Base-by-base conservation (phyloP, 345 rosid genomes). In the Excoecaria cochinchinensis region DNA sequence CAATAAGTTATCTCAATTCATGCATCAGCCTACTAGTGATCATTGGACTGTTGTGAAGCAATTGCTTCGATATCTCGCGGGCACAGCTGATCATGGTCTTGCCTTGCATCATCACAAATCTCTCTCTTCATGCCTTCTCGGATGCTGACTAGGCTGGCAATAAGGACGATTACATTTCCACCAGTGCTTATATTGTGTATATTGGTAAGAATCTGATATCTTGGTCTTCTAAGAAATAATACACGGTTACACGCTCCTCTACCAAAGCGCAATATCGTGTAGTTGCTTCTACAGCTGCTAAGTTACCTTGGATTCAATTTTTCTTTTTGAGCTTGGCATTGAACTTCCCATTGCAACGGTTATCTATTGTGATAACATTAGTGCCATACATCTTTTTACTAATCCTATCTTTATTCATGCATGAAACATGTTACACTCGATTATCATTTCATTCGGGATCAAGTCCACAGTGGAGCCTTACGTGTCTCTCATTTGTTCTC, bases 1-100 rank as follows among this genome's bases (percentile, higher is more conserved):
- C 25, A 70, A 70, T 31, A 70, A 70, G 42, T 14, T 70, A 3
- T 70, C 73, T 0, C 21, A 70, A 53, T 70, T 24, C 46, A 52
- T 70, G 62, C 73, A 70, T 70, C 24, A 5, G 2, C 39, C 44
- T 0, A 70, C 24, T 5, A 7, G 9, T 3, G 61, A 52, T 0
- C 62, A 70, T 51, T 70, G 16, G 53, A 13, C 2, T 9, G 53
- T 3, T 50, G 16, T 9, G 10, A 50, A 50, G 12, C 16, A 15
- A 4, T 31, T 70, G 10, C n/a, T 70, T 24, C 21, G 25, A 0
- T 53, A 70, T 53, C 7, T 70, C 3, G 17, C 11, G 14, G 62
- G 61, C 44, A 70, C 73, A 51, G 11, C 17, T 3, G 1, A 9
- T 53, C 44, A 53, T 50, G 42, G 61, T 12, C 0, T 70, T 4